A percentile compares a stretch with the other conserved stretches of the same genome.
phyloP scores from a whole-genome alignment of 164 flowering plant genomes.

The Magnolia officinalis region DNA sequence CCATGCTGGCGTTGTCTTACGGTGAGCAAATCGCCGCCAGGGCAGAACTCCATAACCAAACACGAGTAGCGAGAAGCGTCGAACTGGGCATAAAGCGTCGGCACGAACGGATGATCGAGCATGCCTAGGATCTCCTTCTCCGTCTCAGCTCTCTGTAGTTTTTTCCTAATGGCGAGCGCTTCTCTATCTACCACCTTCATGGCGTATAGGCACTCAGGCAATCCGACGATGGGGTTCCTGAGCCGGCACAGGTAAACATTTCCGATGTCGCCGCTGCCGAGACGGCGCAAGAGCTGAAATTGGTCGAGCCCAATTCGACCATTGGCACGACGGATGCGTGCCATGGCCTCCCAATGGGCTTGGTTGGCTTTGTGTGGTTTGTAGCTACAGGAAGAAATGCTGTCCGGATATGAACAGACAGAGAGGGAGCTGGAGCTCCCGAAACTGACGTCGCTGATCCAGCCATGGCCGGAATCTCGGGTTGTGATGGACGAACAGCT shows the following conservation, averaged over 20 bases:
- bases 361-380: conserved; percentile 88
- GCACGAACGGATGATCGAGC: conserved; percentile 88
- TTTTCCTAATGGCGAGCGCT: conserved; percentile 64
- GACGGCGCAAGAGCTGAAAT: conserved; percentile 57
- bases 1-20: conserved; percentile 56
- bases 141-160: conserved; percentile 72
- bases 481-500: conserved; percentile 58
- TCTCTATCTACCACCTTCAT: conserved; percentile 91
- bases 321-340: conserved; percentile 30
- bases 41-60: conserved; percentile 86
- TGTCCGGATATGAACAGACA: conserved; percentile 25
- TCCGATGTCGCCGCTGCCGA: conserved; percentile 79
- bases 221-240: conserved; percentile 35
- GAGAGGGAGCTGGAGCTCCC: conserved; percentile 61
- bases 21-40: conserved; percentile 79
- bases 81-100: conserved; percentile 74
- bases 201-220: conserved; percentile 54
- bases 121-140: conserved; percentile 73
- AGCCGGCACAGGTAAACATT: conserved; percentile 76
- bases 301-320: conserved; percentile 60
- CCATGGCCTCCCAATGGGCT: conserved; percentile 76
- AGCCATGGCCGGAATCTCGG: conserved; percentile 59
- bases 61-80: conserved; percentile 84
- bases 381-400: conserved; percentile 3
- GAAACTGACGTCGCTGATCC: conserved; percentile 61